These are phyloP conservation scores for Pythium plurisporium DNA, from an alignment of 352 stramenopile species.

Conservation along the genomic window DNA sequence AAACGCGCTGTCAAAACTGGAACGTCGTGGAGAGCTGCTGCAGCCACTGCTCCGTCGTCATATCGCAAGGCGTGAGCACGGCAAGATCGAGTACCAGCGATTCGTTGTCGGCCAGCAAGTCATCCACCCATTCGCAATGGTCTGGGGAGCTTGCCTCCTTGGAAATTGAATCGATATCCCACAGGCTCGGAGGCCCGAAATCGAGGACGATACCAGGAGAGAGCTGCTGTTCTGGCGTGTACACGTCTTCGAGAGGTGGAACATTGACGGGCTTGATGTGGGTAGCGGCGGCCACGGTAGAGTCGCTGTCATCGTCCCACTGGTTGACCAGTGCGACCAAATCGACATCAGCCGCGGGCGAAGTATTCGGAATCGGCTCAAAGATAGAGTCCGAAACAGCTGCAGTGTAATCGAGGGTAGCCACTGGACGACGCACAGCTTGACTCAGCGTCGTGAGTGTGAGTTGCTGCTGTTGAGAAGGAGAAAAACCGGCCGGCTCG, in stretches of 20 bases:
- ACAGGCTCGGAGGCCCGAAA: constrained; percentile 49
- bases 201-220: constrained; percentile 36
- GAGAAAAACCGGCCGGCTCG: no score
- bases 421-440: background rate
- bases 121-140: constrained; percentile 36
- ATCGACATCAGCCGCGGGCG: constrained; percentile 1
- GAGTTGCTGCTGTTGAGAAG: background rate
- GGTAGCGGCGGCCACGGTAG: no score
- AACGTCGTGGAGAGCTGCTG: constrained; percentile 12
- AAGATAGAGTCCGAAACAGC: background rate
- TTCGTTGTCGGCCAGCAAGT: constrained; percentile 37
- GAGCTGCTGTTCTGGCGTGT: no score
- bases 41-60: constrained; percentile 11
- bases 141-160: constrained; percentile 21
- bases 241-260: background rate
- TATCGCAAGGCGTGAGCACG: constrained; percentile 4
- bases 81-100: constrained; percentile 7
- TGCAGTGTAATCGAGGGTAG: background rate
- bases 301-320: background rate
- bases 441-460: background rate
- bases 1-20: constrained; percentile 10
- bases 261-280: no score
- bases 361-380: background rate
- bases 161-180: constrained; percentile 27
- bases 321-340: background rate